A percentile compares a stretch with the other conserved stretches of the same genome.
These are phyloP conservation scores for Fusarium sacchari DNA, from an alignment of 2,329 filamentous ascomycete species.

Conservation along the genomic window DNA sequence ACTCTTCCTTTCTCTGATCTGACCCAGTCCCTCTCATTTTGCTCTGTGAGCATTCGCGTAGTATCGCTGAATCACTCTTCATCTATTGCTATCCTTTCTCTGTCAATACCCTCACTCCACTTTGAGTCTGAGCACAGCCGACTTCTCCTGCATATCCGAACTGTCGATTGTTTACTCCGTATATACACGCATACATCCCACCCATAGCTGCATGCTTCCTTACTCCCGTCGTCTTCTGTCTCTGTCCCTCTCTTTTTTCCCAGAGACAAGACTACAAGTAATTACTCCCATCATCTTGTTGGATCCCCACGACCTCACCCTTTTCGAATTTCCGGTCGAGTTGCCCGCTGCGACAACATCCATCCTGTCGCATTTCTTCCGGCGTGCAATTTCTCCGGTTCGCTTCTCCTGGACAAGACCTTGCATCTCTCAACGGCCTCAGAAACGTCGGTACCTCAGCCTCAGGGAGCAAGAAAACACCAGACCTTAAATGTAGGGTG, in stretches of 20 bases:
- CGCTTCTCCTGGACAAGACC: slow-evolving; percentile 1
- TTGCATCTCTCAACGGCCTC: not conserved
- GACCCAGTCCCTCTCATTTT: not conserved
- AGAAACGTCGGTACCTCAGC: not conserved
- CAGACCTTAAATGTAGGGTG: no score
- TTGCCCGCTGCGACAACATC: slow-evolving; percentile 18
- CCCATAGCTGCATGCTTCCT: not conserved
- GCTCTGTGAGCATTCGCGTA: not conserved
- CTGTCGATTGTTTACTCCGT: slow-evolving; percentile 14
- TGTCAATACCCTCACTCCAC: slow-evolving; percentile 26
- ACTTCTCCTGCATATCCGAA: slow-evolving; percentile 23
- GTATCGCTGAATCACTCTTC: not conserved
- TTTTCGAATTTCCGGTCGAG: slow-evolving; percentile 1
- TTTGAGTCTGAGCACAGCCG: slow-evolving; percentile 13
- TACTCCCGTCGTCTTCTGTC: not conserved
- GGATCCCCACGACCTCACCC: slow-evolving; percentile 22
- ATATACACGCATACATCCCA: slow-evolving; percentile 16
- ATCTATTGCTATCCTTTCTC: not conserved
- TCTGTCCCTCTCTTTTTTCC: slow-evolving; percentile 2
- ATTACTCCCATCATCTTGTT: slow-evolving; percentile 15
- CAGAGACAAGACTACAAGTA: not conserved
- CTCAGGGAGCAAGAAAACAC: no score
- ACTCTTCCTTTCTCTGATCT: not conserved
- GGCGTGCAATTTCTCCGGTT: slow-evolving; percentile 19
- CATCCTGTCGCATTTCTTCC: slow-evolving; percentile 22